Conservation (phyloP, 2,329 filamentous ascomycete species). For the Onygena corvina region DNA sequence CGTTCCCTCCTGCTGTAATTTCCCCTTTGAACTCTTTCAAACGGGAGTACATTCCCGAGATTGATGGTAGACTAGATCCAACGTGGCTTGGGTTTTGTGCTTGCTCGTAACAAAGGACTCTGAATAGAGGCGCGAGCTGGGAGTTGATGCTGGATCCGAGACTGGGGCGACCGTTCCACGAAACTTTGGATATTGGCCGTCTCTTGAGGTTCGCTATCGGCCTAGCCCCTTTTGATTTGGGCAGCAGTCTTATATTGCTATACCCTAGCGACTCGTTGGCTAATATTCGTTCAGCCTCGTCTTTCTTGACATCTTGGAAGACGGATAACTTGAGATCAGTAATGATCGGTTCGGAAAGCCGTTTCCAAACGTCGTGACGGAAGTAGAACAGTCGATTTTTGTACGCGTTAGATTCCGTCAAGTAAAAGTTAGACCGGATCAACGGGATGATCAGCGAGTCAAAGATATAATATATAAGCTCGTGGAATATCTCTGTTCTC, state of each 20-base stretch:
- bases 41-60: conserved; percentile 64
- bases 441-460: conserved; percentile 85
- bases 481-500: conserved; percentile 63
- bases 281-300: conserved; percentile 47
- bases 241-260: conserved; percentile 67
- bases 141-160: conserved; percentile 56
- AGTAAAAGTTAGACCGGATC: conserved; percentile 77
- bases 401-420: conserved; percentile 76
- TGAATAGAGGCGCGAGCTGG: conserved; percentile 60
- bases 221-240: conserved; percentile 63
- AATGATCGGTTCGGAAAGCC: conserved; percentile 61
- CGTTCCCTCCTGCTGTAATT: conserved; percentile 45
- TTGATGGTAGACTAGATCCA: conserved; percentile 70
- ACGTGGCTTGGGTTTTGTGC: conserved; percentile 46
- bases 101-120: conserved; percentile 67
- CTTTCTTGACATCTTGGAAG: conserved; percentile 62
- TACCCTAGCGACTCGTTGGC: conserved; percentile 56
- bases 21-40: conserved; percentile 55
- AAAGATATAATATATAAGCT: conserved; percentile 85
- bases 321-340: conserved; percentile 54
- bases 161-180: conserved; percentile 41
- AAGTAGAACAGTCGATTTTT: conserved; percentile 83
- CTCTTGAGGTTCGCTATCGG: conserved; percentile 79
- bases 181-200: conserved; percentile 39
- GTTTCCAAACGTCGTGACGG: conserved; percentile 81